A percentile compares a stretch with the other conserved stretches of the same genome.
Conservation (phyloP, 495 filamentous ascomycete species). For the Hypoxylon lienhwacheense region DNA sequence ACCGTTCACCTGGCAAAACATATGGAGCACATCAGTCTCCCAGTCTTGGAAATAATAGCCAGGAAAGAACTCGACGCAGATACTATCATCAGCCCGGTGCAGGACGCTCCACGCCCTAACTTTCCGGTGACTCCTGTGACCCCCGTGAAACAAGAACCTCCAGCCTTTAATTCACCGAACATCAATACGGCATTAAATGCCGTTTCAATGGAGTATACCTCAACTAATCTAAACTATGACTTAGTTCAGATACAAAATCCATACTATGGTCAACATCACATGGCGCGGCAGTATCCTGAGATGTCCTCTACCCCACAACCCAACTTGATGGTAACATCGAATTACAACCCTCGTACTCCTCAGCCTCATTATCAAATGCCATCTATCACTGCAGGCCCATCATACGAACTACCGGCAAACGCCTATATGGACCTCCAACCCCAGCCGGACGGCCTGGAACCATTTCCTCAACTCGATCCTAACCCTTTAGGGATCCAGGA, state of each 20-base stretch:
- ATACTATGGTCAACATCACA: constrained; percentile 27
- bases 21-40: constrained; percentile 92
- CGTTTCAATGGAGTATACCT: constrained; percentile 26
- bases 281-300: constrained; percentile 17
- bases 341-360: constrained; percentile 27
- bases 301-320: constrained; percentile 22
- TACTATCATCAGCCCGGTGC: constrained; percentile 65
- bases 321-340: constrained; percentile 29
- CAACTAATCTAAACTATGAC: constrained; percentile 20
- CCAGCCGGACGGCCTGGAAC: constrained; percentile 37
- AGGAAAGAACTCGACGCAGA: constrained; percentile 58
- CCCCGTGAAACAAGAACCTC: constrained; percentile 41
- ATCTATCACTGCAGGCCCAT: constrained; percentile 26
- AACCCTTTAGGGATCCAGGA: constrained; percentile 47
- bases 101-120: constrained; percentile 51
- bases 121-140: constrained; percentile 43
- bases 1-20: constrained; percentile 94
- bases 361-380: constrained; percentile 31
- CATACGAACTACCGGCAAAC: constrained; percentile 11
- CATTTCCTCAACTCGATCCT: constrained; percentile 41
- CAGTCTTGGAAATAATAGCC: constrained; percentile 74
- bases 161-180: constrained; percentile 18
- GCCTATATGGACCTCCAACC: constrained; percentile 13
- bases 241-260: constrained; percentile 18
- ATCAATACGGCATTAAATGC: constrained; percentile 4